A percentile compares a stretch with the other conserved stretches of the same genome.
Conservation (phyloP, 345 rosid genomes). For the Brassica rapa region DNA sequence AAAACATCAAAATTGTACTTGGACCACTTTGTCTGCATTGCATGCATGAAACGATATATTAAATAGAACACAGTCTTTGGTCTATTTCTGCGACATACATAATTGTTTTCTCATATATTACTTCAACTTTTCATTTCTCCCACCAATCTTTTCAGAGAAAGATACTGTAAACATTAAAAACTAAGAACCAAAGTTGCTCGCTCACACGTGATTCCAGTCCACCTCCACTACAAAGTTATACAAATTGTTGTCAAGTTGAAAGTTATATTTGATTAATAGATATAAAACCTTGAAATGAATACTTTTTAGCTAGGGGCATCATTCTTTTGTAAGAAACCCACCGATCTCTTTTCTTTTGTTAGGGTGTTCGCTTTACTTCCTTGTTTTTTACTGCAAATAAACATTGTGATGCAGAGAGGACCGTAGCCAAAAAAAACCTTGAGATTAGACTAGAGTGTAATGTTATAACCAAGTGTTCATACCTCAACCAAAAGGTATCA, state of each 20-base stretch:
- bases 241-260: neutral
- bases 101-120: conserved; percentile 26
- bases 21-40: conserved; percentile 17
- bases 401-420: neutral
- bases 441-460: neutral
- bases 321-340: neutral
- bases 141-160: conserved; percentile 36
- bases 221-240: conserved; percentile 20
- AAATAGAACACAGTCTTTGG: conserved; percentile 7
- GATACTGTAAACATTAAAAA: conserved; percentile 21
- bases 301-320: neutral
- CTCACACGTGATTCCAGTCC: conserved; percentile 42
- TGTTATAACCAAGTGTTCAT: neutral
- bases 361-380: neutral
- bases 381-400: neutral
- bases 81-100: conserved; percentile 21
- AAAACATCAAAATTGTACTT: conserved; percentile 40
- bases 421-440: neutral
- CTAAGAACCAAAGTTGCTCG: conserved; percentile 22
- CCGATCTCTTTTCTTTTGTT: neutral
- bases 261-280: neutral
- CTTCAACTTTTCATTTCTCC: conserved; percentile 29
- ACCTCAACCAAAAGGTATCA: neutral
- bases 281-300: neutral
- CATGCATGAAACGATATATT: conserved; percentile 32